These are phyloP conservation scores for Fusarium nurragi DNA, from an alignment of 2,329 filamentous ascomycete genomes.

Conservation along the genomic window DNA sequence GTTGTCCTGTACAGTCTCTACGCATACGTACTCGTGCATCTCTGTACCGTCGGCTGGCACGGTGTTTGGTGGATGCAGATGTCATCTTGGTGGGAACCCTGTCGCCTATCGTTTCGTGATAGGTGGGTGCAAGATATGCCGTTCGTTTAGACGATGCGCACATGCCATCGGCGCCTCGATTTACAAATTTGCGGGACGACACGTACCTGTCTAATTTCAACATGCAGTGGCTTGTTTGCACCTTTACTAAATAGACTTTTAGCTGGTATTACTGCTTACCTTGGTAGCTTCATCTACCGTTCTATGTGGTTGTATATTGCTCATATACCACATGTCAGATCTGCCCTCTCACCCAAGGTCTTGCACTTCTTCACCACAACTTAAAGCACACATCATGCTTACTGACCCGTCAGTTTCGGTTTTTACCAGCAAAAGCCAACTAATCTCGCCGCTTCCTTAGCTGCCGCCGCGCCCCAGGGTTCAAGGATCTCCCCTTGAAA, in stretches of 20 bases:
- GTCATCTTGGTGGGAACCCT: slow-evolving; percentile 25
- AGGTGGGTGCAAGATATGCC: slow-evolving; percentile 46
- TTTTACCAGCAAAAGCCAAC: slow-evolving; percentile 17
- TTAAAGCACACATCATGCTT: slow-evolving; percentile 4
- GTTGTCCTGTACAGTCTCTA: background rate
- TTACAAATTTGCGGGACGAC: slow-evolving; percentile 30
- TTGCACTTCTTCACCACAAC: background rate
- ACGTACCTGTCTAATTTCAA: slow-evolving; percentile 36
- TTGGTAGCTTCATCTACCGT: slow-evolving; percentile 1
- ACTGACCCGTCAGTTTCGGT: slow-evolving; percentile 25
- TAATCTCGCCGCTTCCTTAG: slow-evolving; percentile 39
- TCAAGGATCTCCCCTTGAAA: slow-evolving; percentile 61
- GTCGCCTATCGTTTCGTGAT: slow-evolving; percentile 37
- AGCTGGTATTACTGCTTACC: background rate
- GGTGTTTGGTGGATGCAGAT: slow-evolving; percentile 27
- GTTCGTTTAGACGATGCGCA: slow-evolving; percentile 34
- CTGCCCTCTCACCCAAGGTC: background rate
- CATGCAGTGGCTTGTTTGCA: slow-evolving; percentile 22
- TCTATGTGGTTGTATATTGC: background rate
- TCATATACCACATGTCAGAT: background rate
- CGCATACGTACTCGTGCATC: background rate
- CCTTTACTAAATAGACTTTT: slow-evolving; percentile 16
- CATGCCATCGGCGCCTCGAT: slow-evolving; percentile 33
- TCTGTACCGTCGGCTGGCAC: slow-evolving; percentile 20
- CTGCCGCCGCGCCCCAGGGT: slow-evolving; percentile 37